Base-by-base conservation (phyloP, 208 protist genomes). In the Trypanosoma congolense region DNA sequence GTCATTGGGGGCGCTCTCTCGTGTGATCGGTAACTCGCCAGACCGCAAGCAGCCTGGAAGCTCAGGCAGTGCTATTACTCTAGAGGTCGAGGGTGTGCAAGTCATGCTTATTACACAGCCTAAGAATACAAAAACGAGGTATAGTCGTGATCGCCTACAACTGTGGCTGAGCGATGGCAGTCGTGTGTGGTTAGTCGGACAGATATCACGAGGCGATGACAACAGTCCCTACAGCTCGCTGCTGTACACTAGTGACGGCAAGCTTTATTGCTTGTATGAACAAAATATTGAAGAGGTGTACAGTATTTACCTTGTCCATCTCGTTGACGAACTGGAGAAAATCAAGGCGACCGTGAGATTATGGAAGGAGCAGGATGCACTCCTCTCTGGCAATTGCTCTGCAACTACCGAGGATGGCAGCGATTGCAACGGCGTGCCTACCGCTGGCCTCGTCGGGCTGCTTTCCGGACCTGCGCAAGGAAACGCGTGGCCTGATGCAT, bases 391-490 rank as follows among this genome's bases (percentile, higher is more conserved):
- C 0, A 3, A 22, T n/a, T 63, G 57, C 10, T 54, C 1, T 36
- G 14, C 33, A 38, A 6, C 5, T 25, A n/a, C 18, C n/a, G n/a
- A 6, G 12, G 42, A 46, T 38, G 33, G 12, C 6, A 38, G 9
- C 33, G 12, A 6, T 12, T 38, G 33, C 33, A 38, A 6, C 12
- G 33, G 46, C 2, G 28, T 63, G 0, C 57, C 57, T 28, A 55
- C 47, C 9, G 12, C 21, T 30, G 57, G 57, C 0, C 47, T 63
- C 26, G 38, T 63, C 35, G 57, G 57, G 1, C 47, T 63, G 25
- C 25, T 63, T 14, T 53, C 47, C 5, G 47, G 36, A n/a, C 31
- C 30, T 1, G 5, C 25, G 2, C 14, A 19, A 2, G 24, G 35
- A 3, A 16, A 3, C 25, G 1, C 29, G 2, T 63, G 57, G 57